A percentile compares a stretch with the other conserved stretches of the same genome.
phyloP scores from a whole-genome alignment of 2,329 filamentous ascomycete genomes.

The Pestalotiopsis sp. region DNA sequence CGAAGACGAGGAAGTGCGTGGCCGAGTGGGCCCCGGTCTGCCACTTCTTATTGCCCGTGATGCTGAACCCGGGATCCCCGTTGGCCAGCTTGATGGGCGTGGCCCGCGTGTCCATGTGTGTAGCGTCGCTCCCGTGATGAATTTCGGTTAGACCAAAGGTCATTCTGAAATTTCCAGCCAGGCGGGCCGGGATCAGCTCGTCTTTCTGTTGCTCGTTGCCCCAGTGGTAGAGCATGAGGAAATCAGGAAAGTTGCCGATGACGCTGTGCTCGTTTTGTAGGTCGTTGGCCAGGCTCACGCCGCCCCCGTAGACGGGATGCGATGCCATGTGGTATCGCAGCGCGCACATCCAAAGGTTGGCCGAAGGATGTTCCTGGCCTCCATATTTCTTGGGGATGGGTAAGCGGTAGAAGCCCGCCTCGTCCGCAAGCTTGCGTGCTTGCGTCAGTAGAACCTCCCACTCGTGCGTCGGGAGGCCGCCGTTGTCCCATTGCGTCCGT shows the following conservation, averaged over 20 bases:
- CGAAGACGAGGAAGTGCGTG: slow-evolving; percentile 64
- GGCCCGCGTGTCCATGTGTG: slow-evolving; percentile 60
- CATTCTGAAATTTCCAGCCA: slow-evolving; percentile 54
- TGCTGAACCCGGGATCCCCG: slow-evolving; percentile 48
- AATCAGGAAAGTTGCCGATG: slow-evolving; percentile 63
- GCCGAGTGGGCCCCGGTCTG: slow-evolving; percentile 65
- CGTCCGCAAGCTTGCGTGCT: slow-evolving; percentile 53
- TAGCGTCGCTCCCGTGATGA: slow-evolving; percentile 63
- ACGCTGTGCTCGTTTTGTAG: slow-evolving; percentile 65
- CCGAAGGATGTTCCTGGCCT: slow-evolving; percentile 40
- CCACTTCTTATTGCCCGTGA: slow-evolving; percentile 65
- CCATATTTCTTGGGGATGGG: slow-evolving; percentile 49
- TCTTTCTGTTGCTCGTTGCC: slow-evolving; percentile 55
- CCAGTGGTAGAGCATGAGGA: slow-evolving; percentile 64
- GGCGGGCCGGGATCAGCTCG: slow-evolving; percentile 52
- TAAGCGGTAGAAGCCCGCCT: slow-evolving; percentile 63
- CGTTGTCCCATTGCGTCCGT: slow-evolving; percentile 61
- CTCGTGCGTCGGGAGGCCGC: slow-evolving; percentile 56
- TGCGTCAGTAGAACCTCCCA: slow-evolving; percentile 58
- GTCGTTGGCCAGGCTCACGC: slow-evolving; percentile 63
- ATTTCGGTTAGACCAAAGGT: slow-evolving; percentile 66
- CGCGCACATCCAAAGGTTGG: slow-evolving; percentile 65
- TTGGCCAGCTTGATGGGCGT: slow-evolving; percentile 39
- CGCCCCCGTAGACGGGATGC: slow-evolving; percentile 45
- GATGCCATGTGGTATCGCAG: slow-evolving; percentile 61